phyloP scores from a whole-genome alignment of 495 filamentous ascomycete species.

The Chaetomium fimeti region DNA sequence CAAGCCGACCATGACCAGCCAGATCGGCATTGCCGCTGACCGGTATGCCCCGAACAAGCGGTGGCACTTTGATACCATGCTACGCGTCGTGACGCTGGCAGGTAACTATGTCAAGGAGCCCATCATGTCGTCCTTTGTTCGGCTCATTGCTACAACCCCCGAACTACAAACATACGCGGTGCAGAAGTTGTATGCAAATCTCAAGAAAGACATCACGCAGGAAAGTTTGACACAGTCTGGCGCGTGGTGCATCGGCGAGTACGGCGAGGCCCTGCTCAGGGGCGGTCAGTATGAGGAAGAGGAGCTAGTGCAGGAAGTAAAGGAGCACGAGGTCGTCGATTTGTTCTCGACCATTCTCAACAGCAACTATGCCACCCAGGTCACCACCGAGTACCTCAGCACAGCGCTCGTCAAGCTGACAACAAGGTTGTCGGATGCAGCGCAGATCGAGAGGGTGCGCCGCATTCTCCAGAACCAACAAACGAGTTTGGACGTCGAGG shows the following conservation, averaged over 20 bases:
- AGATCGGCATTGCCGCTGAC: constrained; percentile 96
- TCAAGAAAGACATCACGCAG: constrained; percentile 96
- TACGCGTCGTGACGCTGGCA: constrained; percentile 89
- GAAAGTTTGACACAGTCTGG: constrained; percentile 91
- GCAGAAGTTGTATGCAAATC: constrained; percentile 83
- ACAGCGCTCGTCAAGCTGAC: constrained; percentile 95
- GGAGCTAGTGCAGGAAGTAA: constrained; percentile 84
- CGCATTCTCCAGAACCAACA: constrained; percentile 72
- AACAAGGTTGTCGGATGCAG: constrained; percentile 74
- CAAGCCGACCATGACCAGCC: constrained; percentile 94
- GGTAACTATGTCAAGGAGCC: constrained; percentile 98
- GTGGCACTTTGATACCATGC: constrained; percentile 97
- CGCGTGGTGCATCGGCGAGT: constrained; percentile 98
- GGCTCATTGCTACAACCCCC: constrained; percentile 89
- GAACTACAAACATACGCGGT: constrained; percentile 95
- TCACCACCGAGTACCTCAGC: constrained; percentile 89
- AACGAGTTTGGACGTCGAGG: constrained; percentile 84
- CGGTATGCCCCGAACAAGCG: constrained; percentile 93
- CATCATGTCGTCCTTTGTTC: constrained; percentile 93
- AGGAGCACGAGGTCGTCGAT: constrained; percentile 86
- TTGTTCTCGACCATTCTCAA: constrained; percentile 87
- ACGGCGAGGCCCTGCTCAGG: constrained; percentile 79
- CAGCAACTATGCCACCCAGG: constrained; percentile 87
- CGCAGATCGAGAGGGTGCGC: constrained; percentile 80
- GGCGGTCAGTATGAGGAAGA: constrained; percentile 95